A percentile compares a stretch with the other conserved stretches of the same genome.
Conservation (phyloP, 2,329 filamentous ascomycete species). For the Chaetomiaceae sp. region DNA sequence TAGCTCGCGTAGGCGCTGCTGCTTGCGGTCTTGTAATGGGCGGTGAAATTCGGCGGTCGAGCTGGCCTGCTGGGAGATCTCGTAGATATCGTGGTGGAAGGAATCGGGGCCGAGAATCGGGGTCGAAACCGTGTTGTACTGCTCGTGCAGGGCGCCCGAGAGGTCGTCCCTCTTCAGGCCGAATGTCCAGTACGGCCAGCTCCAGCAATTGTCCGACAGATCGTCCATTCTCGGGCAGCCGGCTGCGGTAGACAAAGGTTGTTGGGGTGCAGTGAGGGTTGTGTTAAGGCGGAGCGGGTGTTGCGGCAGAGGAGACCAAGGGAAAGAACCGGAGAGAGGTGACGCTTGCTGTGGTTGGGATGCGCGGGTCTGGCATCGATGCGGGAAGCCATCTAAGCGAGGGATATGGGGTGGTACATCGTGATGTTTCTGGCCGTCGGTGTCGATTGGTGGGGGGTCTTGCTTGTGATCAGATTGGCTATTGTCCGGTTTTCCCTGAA, state of each 20-base stretch:
- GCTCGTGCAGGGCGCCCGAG: slow-evolving; percentile 51
- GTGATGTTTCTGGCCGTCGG: no score
- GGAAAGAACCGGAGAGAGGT: slow-evolving; percentile 23
- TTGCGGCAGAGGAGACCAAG: slow-evolving; percentile 23
- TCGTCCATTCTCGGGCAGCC: slow-evolving; percentile 47
- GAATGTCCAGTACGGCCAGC: slow-evolving; percentile 59
- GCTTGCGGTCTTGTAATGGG: slow-evolving; percentile 47
- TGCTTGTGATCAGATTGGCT: no score
- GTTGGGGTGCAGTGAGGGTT: slow-evolving; percentile 1
- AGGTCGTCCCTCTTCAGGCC: slow-evolving; percentile 55
- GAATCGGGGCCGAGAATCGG: slow-evolving; percentile 54
- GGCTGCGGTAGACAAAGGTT: slow-evolving; percentile 4
- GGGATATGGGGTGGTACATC: slow-evolving; percentile 22
- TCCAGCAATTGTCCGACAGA: slow-evolving; percentile 40
- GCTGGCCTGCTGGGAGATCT: slow-evolving; percentile 47
- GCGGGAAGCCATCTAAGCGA: slow-evolving; percentile 31
- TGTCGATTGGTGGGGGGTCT: no score
- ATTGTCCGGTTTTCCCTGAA: no score
- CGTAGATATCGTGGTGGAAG: slow-evolving; percentile 56
- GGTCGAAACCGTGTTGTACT: slow-evolving; percentile 53
- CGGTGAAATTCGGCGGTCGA: slow-evolving; percentile 49
- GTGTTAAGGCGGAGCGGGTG: slow-evolving; percentile 10
- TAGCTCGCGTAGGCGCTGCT: slow-evolving; percentile 48
- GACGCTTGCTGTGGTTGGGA: slow-evolving; percentile 17
- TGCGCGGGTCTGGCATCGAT: slow-evolving; percentile 19